Conservation (phyloP, 2,329 filamentous ascomycete species). For the Proliferodiscus dingleyae region DNA sequence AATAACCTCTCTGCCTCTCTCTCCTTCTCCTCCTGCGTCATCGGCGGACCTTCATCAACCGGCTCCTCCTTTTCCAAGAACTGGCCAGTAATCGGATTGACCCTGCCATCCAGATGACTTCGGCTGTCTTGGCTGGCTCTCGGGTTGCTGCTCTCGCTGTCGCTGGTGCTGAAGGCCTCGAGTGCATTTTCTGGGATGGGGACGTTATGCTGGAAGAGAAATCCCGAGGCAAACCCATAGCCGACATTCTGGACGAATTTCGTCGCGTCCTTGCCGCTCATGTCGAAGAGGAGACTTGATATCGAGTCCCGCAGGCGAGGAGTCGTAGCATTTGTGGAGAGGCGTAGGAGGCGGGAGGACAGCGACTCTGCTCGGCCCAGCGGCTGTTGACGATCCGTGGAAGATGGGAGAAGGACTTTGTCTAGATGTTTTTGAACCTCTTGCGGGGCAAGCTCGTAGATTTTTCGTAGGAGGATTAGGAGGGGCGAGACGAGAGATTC, state of each 20-base stretch:
- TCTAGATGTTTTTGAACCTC: constrained; percentile 59
- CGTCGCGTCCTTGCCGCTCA: constrained; percentile 74
- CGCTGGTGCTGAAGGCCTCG: constrained; percentile 43
- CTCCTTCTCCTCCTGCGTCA: constrained; percentile 91
- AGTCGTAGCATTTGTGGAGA: constrained; percentile 69
- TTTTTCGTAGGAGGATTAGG: constrained; percentile 64
- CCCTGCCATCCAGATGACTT: constrained; percentile 18
- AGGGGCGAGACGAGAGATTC: constrained; percentile 69
- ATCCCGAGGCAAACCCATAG: constrained; percentile 90
- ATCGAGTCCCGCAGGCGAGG: constrained; percentile 70
- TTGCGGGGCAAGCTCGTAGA: constrained; percentile 66
- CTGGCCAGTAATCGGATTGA: constrained; percentile 31
- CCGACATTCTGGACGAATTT: constrained; percentile 88
- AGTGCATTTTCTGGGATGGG: constrained; percentile 64
- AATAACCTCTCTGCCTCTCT: constrained; percentile 50
- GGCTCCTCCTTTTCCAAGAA: constrained; percentile 26
- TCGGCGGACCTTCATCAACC: constrained; percentile 58
- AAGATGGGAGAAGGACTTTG: constrained; percentile 65
- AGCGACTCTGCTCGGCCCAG: constrained; percentile 72
- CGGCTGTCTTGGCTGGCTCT: constrained; percentile 19
- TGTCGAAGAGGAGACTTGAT: constrained; percentile 76
- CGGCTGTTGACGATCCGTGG: constrained; percentile 69
- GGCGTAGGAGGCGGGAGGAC: constrained; percentile 69
- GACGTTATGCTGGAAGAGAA: constrained; percentile 79
- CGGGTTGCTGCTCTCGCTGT: constrained; percentile 21